phyloP scores from a whole-genome alignment of 306 rosid species.

The Cucurbita ficifolia region DNA sequence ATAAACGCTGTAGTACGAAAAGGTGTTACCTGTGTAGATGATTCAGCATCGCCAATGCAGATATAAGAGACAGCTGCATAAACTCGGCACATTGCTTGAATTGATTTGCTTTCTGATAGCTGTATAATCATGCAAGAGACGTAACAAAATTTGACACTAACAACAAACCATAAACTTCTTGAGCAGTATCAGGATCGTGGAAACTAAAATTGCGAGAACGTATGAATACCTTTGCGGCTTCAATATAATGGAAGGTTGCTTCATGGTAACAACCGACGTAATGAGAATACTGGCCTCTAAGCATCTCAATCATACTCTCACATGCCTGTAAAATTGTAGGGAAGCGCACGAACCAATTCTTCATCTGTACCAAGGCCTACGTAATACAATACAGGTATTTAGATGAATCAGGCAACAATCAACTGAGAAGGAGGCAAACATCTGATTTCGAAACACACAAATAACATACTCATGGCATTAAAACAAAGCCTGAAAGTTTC shows the following conservation, averaged over 20 bases:
- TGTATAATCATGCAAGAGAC: slow-evolving; percentile 12
- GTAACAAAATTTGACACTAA: not conserved
- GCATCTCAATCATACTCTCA: slow-evolving; percentile 88
- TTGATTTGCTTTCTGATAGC: slow-evolving; percentile 89
- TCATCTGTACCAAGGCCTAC: slow-evolving; percentile 92
- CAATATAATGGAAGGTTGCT: slow-evolving; percentile 77
- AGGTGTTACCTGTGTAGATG: slow-evolving; percentile 63
- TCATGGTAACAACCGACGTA: slow-evolving; percentile 74
- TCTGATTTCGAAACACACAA: not conserved
- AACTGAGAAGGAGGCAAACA: not conserved
- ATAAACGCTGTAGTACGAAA: not conserved
- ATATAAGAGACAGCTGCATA: slow-evolving; percentile 90
- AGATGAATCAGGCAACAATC: not conserved
- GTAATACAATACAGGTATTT: slow-evolving; percentile 14
- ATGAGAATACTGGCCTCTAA: slow-evolving; percentile 94
- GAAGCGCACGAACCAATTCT: slow-evolving; percentile 71
- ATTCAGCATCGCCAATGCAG: slow-evolving; percentile 94
- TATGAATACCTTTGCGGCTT: slow-evolving; percentile 60
- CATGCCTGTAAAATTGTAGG: slow-evolving; percentile 90
- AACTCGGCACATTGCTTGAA: slow-evolving; percentile 84
- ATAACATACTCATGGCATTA: no score
- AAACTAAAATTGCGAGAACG: not conserved
- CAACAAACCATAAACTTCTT: slow-evolving; percentile 6
- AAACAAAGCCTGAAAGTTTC: no score
- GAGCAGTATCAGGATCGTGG: slow-evolving; percentile 2